These are phyloP conservation scores for Neospermospora avenae DNA, from an alignment of 2,329 filamentous ascomycete species.

Conservation along the genomic window DNA sequence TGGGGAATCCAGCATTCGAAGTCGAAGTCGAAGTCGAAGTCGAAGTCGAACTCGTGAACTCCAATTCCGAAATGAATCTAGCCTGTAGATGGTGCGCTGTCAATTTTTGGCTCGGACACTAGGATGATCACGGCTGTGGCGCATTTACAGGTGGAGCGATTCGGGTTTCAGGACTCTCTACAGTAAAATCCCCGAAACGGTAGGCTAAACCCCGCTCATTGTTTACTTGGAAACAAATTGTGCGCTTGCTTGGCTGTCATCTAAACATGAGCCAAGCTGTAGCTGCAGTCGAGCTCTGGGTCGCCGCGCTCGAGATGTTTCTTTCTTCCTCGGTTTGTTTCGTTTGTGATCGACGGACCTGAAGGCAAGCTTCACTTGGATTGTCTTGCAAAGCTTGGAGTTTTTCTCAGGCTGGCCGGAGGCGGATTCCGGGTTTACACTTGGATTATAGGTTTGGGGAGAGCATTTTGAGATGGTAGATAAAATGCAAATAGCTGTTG, in stretches of 20 bases:
- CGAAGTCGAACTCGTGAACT: neutral
- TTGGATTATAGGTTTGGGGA: too few species aligned
- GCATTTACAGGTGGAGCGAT: neutral
- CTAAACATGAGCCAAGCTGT: neutral
- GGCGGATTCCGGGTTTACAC: too few species aligned
- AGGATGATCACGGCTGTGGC: conserved; percentile 1
- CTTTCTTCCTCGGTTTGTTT: too few species aligned
- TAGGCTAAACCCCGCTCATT: neutral
- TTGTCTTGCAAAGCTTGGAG: neutral
- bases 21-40: too few species aligned
- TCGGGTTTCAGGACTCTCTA: neutral
- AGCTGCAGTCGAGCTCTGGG: neutral
- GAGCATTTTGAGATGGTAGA: neutral
- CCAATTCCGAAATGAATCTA: neutral
- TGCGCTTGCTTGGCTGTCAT: neutral
- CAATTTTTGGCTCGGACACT: neutral
- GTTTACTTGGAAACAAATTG: neutral
- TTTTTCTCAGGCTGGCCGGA: neutral
- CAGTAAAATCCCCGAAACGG: neutral
- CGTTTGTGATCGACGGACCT: conserved; percentile 1
- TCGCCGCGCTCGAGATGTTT: neutral
- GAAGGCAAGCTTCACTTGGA: conserved; percentile 1
- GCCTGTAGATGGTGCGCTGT: neutral
- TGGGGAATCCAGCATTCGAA: too few species aligned
- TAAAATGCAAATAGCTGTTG: neutral